Conservation (phyloP, 2,329 filamentous ascomycete genomes). For the Arthrobotrys iridis region DNA sequence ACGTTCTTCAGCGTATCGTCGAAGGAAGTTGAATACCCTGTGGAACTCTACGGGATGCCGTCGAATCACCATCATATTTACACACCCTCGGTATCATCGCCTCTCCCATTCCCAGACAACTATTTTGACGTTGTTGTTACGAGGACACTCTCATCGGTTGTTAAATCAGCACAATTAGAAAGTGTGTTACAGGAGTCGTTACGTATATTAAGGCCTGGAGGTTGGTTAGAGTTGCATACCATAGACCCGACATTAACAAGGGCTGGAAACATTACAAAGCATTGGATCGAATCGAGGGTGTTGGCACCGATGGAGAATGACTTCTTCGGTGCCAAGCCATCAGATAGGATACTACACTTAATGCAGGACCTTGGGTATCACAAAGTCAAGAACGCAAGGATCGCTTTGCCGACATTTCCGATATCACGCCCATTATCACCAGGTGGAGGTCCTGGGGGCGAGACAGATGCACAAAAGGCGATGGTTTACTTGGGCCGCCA, state of each 20-base stretch:
- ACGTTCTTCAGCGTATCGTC: slow-evolving; percentile 48
- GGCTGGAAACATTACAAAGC: slow-evolving; percentile 52
- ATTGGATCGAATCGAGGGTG: slow-evolving; percentile 54
- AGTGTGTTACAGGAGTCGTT: slow-evolving; percentile 50
- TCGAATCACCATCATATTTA: slow-evolving; percentile 51
- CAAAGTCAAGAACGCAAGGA: slow-evolving; percentile 54
- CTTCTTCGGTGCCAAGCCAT: slow-evolving; percentile 48
- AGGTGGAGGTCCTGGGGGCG: slow-evolving; percentile 31
- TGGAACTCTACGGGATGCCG: slow-evolving; percentile 41
- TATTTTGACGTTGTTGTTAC: slow-evolving; percentile 54
- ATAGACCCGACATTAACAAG: slow-evolving; percentile 53
- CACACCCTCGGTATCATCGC: slow-evolving; percentile 52
- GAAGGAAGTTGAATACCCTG: slow-evolving; percentile 31
- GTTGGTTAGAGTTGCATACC: slow-evolving; percentile 54
- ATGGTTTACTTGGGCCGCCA: slow-evolving; percentile 55
- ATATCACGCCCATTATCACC: slow-evolving; percentile 20
- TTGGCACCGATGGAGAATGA: slow-evolving; percentile 53
- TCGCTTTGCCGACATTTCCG: slow-evolving; percentile 50
- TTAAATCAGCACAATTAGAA: slow-evolving; percentile 49
- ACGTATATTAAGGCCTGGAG: slow-evolving; percentile 52
- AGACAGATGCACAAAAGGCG: slow-evolving; percentile 53
- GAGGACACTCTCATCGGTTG: slow-evolving; percentile 43
- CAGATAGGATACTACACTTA: slow-evolving; percentile 52
- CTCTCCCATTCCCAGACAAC: slow-evolving; percentile 54
- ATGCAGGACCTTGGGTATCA: slow-evolving; percentile 51